Base-by-base conservation (phyloP, 257 asterid species). In the Orobanche coerulescens region DNA sequence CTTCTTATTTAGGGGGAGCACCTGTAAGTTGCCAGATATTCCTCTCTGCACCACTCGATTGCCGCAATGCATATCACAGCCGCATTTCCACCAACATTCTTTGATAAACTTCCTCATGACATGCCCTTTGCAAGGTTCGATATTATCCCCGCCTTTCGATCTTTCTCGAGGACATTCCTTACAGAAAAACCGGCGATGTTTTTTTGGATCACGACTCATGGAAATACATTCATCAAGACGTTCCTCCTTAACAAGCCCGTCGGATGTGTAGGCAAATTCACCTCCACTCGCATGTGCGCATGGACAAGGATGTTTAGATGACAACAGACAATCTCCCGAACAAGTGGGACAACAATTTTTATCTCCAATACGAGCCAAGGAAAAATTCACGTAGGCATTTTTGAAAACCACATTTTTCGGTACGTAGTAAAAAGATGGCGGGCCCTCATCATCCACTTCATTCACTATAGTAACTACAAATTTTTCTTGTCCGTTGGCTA, bases 41-140 rank as follows among this genome's bases (percentile, higher is more conserved):
- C 99, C 99, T 71, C 96, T 77, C 73, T 93, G 99, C 24, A 93
- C 99, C 47, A 89, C 94, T 61, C 99, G 91, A 70, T 89, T 93
- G 69, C 99, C 99, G 64, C 99, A 93, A 23, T 69, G 83, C 51
- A 72, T 80, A 66, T 69, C 49, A 71, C 99, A 93, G 48, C 99
- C 99, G 70, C 99, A 93, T 71, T 87, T 89, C 74, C 71, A 80
- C 99, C 97, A 93, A 62, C 99, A 93, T 74, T 93, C 99, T 70
- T 87, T 89, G 44, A 93, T 79, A 73, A 93, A 89, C 65, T 66
- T 84, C 70, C 96, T 79, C 49, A 80, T 78, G 47, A 93, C 64
- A 84, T 93, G 99, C 61, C 99, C 99, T 78, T 82, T 85, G 88
- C 99, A 93, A 22, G 88, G 81, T 63, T 83, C 95, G 42, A 71